phyloP scores from a whole-genome alignment of 257 asterid species.

The Solanum microdontum region DNA sequence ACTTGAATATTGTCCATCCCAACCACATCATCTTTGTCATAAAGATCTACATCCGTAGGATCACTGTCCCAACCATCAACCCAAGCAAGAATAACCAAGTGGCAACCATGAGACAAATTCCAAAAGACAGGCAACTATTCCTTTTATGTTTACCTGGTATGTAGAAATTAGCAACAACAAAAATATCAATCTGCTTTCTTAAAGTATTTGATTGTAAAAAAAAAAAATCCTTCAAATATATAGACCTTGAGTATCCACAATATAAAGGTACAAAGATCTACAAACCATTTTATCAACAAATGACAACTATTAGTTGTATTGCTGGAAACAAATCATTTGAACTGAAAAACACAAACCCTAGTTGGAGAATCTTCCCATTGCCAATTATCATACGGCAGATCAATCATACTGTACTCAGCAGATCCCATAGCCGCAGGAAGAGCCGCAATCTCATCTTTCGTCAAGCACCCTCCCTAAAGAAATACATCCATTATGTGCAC shows the following conservation, averaged over 20 bases:
- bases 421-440: too few relatives aligned
- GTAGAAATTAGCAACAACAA: background rate
- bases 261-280: background rate
- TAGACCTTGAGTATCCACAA: background rate
- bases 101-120: slow-evolving; percentile 2
- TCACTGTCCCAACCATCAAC: slow-evolving; percentile 99
- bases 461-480: too few relatives aligned
- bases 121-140: background rate
- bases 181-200: background rate
- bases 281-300: background rate
- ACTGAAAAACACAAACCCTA: slow-evolving; percentile 42
- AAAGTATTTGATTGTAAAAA: background rate
- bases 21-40: slow-evolving; percentile 90
- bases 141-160: background rate
- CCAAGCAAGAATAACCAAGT: slow-evolving; percentile 20
- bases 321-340: background rate
- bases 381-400: slow-evolving; percentile 52
- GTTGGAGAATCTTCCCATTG: slow-evolving; percentile 97
- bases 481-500: too few relatives aligned
- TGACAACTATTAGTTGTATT: background rate
- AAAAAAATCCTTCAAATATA: background rate
- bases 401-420: too few relatives aligned
- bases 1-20: slow-evolving; percentile 99
- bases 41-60: slow-evolving; percentile 95
- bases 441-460: too few relatives aligned